phyloP scores from a whole-genome alignment of 306 rosid genomes.

The Vachellia pachyceras region DNA sequence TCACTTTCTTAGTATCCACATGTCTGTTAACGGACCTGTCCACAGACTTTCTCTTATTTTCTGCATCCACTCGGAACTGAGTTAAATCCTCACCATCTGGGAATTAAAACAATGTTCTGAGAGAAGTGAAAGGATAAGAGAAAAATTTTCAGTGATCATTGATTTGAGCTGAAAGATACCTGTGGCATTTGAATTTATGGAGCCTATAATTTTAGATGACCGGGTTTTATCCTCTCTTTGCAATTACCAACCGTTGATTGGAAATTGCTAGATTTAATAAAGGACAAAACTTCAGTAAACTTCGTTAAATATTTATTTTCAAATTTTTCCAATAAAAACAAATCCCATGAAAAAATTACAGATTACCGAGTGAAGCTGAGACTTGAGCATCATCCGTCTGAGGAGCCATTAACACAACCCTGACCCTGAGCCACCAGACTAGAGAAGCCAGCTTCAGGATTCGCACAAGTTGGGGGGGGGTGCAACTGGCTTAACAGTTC shows the following conservation, averaged over 20 bases:
- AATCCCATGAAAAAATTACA: not conserved
- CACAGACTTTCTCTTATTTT: not conserved
- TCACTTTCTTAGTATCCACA: not conserved
- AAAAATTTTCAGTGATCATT: not conserved
- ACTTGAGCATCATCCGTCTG: constrained; percentile 37
- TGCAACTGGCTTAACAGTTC: constrained; percentile 37
- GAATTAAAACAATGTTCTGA: constrained; percentile 23
- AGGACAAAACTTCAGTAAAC: not conserved
- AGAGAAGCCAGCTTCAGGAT: constrained; percentile 43
- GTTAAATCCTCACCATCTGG: constrained; percentile 35
- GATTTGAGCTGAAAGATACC: constrained; percentile 5
- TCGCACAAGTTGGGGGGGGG: constrained; percentile 19
- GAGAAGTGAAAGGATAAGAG: not conserved
- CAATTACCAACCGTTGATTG: not conserved
- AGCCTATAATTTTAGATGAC: not conserved
- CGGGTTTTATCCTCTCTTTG: not conserved
- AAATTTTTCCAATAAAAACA: not conserved
- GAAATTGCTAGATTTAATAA: not conserved
- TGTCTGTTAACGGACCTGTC: not conserved
- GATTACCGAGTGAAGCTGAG: constrained; percentile 21
- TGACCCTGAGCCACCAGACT: constrained; percentile 13
- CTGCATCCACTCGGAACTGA: not conserved
- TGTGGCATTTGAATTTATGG: not conserved
- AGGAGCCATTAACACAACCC: constrained; percentile 9
- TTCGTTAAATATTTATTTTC: not conserved